phyloP scores from a whole-genome alignment of 2,329 filamentous ascomycete genomes.

The Penicillium sp. region DNA sequence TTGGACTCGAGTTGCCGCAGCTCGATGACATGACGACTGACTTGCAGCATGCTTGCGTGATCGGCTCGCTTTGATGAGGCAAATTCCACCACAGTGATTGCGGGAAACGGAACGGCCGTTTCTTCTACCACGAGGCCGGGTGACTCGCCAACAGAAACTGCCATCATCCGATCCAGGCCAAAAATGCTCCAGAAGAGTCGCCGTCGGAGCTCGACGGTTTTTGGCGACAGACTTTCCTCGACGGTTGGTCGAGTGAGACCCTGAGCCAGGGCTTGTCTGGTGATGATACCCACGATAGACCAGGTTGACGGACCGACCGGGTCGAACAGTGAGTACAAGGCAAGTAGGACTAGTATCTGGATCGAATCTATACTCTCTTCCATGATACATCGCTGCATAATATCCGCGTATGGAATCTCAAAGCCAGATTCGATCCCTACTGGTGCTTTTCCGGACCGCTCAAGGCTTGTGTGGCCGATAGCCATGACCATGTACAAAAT shows the following conservation, averaged over 20 bases:
- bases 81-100: slow-evolving; percentile 12
- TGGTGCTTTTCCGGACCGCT: slow-evolving; percentile 3
- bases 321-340: not conserved
- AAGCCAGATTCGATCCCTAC: not conserved
- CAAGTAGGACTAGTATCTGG: not conserved
- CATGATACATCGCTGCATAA: slow-evolving; percentile 6
- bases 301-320: not conserved
- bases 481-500: slow-evolving; percentile 9
- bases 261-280: slow-evolving; percentile 11
- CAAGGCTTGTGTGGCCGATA: slow-evolving; percentile 5
- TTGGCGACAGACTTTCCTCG: not conserved
- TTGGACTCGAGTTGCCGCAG: slow-evolving; percentile 3
- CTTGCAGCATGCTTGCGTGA: slow-evolving; percentile 4
- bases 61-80: slow-evolving; percentile 1
- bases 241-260: slow-evolving; percentile 1
- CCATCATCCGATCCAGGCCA: slow-evolving; percentile 11
- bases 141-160: not conserved
- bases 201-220: not conserved
- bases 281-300: slow-evolving; percentile 10
- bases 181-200: slow-evolving; percentile 13
- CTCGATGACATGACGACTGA: slow-evolving; percentile 9
- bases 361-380: not conserved
- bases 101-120: slow-evolving; percentile 4
- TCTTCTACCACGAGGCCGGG: slow-evolving; percentile 11
- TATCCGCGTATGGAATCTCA: slow-evolving; percentile 1